Base-by-base conservation (phyloP, 2,329 filamentous ascomycete genomes). In the Chrysoporthe deuterocubensis region DNA sequence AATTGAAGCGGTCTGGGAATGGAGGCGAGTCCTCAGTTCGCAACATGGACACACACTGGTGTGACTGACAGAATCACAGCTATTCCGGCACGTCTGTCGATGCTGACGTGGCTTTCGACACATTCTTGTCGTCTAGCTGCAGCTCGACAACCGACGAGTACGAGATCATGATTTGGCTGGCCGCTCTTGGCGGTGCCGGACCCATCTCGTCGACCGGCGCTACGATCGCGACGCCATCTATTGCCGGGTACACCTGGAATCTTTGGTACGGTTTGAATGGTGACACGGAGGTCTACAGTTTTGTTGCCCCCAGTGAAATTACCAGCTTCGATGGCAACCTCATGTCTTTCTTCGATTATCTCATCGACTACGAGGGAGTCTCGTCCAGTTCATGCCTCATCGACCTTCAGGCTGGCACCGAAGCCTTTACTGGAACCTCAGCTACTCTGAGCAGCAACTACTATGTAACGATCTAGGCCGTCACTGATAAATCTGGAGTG, bases 121-220 rank as follows among this genome's bases (percentile, higher is more conserved):
- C 89, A 50, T 90, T 89, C 80, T 86, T 87, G 48, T 79, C 80
- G 11, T 78, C 77, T 14, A 80, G 82, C 14, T 80, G 80, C n/a
- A 78, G 82, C 1, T 65, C 63, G 5, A 76, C 75, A 52, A 74
- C 66, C 1, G 73, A 83, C 26, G 78, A 86, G 73, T 88, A 88
- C 74, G 88, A 90, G 77, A 82, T 90, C 75, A 90, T 90, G 88
- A 81, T 90, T 73, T 90, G 88, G 88, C 79, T 89, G 54, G 84
- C 80, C 2, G 81, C 83, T 2, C 79, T 87, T 52, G 87, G 87
- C 26, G 86, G 85, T 64, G 87, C 87, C 1, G 84, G 85, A 0
- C 87, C 87, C 43, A 89, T 89, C 78, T 83, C 82, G 56, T 72
- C 76, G 50, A 83, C 79, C 8, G 86, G 86, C 64, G 81, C 78